A percentile compares a stretch with the other conserved stretches of the same genome.
Evolutionary conservation across 768 basidiomycete genomes (phyloP).

Genomic region (Panaeolus papilionaceus): DNA sequence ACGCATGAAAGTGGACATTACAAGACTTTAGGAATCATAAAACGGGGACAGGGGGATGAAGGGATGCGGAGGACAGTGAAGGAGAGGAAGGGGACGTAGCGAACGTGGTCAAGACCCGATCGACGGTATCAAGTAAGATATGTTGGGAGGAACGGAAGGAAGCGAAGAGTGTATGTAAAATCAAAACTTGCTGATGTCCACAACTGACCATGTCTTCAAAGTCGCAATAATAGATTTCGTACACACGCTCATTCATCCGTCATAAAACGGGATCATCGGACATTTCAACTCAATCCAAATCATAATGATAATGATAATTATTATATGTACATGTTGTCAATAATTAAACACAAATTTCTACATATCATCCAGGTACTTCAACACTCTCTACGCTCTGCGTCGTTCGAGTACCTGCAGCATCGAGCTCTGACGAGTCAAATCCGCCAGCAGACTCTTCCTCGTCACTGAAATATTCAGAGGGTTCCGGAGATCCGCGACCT

Average conservation of each 20-base stretch:
- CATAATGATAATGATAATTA: conserved; percentile 6
- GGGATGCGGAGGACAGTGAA: too few species aligned
- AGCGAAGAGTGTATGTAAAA: background rate
- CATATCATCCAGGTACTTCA: background rate
- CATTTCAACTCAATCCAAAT: background rate
- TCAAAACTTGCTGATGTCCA: background rate
- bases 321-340: background rate
- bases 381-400: background rate
- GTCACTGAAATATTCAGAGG: background rate
- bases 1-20: conserved; percentile 54
- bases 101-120: conserved; percentile 31
- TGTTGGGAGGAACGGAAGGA: conserved; percentile 7
- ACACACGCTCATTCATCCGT: conserved; percentile 9
- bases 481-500: background rate
- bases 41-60: conserved; percentile 18
- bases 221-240: background rate
- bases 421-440: conserved; percentile 4
- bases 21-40: conserved; percentile 34
- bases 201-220: background rate
- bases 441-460: conserved; percentile 12
- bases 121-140: conserved; percentile 34
- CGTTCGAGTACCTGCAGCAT: background rate
- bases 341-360: background rate
- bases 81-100: background rate
- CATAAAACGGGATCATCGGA: conserved; percentile 5